Evolutionary conservation across 192 early-diverging fungal genomes (phyloP), one percentile per base, ranked within the genome.

Genomic region (Entomortierella beljakovae): DNA sequence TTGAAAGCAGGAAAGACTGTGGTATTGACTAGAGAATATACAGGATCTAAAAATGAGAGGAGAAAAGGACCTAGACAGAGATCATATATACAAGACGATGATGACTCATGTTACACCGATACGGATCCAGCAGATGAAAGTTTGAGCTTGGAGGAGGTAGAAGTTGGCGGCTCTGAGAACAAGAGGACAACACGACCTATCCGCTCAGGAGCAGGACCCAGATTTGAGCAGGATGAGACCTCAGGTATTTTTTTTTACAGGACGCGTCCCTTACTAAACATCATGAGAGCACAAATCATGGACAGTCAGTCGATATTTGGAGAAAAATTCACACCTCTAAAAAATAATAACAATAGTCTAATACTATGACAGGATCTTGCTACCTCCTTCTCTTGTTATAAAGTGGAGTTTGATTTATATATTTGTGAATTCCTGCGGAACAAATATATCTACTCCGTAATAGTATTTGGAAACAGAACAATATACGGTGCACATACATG

Each of bases 21-120:
- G 1, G 83, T 87, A 2, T 49, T 88, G 11, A 84, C 85, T 0
- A 75, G 87, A 49, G 85, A 88, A 53, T 87, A 88, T 57, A 54
- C 69, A 32, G 65, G 64, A 52, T 70, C 70, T 31, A 51, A 29
- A 34, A 42, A 32, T 38, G 54, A 55, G 10, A 56, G 50, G 33
- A 70, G 48, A 31, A 46, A 55, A 20, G 60, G 52, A n/a, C 57
- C 60, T 26, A 49, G 62, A 18, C n/a, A 62, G 28, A 57, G 56
- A n/a, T 35, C 74, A 57, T 57, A 26, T 31, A 48, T 32, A 20
- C 53, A 22, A 28, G 64, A 25, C 58, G 63, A 68, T 13, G 73
- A 59, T 57, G 68, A 72, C 38, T 68, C 59, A 9, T 55, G 55
- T 8, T 80, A 51, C 49, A 70, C 58, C 10, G 67, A 75, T 60